Evolutionary conservation across 768 basidiomycete species (phyloP), one percentile per base, ranked within the genome.

Genomic region (Lactifluus subvellereus): DNA sequence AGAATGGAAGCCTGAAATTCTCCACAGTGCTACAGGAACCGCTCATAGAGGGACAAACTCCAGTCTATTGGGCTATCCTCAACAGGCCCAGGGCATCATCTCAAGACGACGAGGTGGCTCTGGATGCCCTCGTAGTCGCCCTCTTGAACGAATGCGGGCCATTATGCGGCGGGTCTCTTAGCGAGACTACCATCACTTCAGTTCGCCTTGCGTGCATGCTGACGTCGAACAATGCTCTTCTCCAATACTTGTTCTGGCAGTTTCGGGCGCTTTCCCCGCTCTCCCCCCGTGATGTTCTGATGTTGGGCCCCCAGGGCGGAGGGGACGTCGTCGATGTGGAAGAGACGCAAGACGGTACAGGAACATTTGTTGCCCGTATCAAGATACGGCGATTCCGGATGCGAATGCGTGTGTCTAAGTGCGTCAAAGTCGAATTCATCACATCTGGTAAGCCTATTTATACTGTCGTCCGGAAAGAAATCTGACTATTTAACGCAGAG

Each of bases 31-130:
- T 90, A 1, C 88, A 88, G 68, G 83, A 88, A 56, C 79, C 72
- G 32, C 80, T 76, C 6, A 82, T 89, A 33, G 88, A 88, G 67
- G 77, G 74, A 0, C 86, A 85, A 67, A 83, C 84, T 0, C 83
- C 87, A 0, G 67, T 90, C 3, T 89, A 89, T 69, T 90, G 89
- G 88, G 84, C 83, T 0, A 83, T 89, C 66, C 74, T 89, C 42
- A 66, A 64, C 85, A 85, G 61, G 78, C 78, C 7, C 69, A 76
- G 7, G 67, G 65, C 33, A 18, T 54, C 57, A 8, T 27, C 54
- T 2, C 32, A 50, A 37, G 61, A 4, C 60, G 71, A 38, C n/a
- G 27, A 57, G 1, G 40, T 54, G 42, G 53, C 57, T n/a, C 68
- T 14, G 20, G 53, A 66, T 22, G n/a, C 65, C 40, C 77, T 79